A percentile compares a stretch with the other conserved stretches of the same genome.
These are phyloP conservation scores for Melampsora abietis-canadensis DNA, from an alignment of 1,284 basidiomycete species.

Conservation along the genomic window DNA sequence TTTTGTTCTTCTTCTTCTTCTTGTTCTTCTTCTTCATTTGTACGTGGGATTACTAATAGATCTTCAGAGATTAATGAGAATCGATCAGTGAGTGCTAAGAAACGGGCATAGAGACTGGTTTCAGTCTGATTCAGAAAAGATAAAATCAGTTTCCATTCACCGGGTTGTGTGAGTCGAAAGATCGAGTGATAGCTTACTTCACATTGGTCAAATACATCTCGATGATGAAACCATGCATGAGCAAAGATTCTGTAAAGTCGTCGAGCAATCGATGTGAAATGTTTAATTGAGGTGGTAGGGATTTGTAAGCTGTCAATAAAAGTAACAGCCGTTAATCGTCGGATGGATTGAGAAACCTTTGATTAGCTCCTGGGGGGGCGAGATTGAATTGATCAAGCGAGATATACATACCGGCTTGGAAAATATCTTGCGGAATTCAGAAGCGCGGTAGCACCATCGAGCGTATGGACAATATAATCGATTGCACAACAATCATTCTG, in stretches of 20 bases:
- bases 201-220: constrained; percentile 81
- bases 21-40: constrained; percentile 8
- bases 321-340: background rate
- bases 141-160: background rate
- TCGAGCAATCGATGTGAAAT: constrained; percentile 80
- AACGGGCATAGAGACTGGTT: constrained; percentile 83
- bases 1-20: background rate
- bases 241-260: constrained; percentile 91
- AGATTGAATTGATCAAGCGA: constrained; percentile 1
- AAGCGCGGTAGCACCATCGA: constrained; percentile 88
- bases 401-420: constrained; percentile 67
- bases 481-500: constrained; percentile 87
- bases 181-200: constrained; percentile 56
- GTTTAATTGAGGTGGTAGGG: constrained; percentile 72
- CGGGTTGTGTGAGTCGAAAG: background rate
- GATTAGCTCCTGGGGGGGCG: background rate
- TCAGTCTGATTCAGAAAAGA: constrained; percentile 60
- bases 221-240: constrained; percentile 65
- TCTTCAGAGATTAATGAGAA: constrained; percentile 78
- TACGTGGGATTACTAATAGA: constrained; percentile 68
- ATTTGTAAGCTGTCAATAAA: constrained; percentile 64
- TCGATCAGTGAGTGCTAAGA: constrained; percentile 73
- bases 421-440: constrained; percentile 87
- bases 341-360: background rate
- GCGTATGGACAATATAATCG: constrained; percentile 91